Base-by-base conservation (phyloP, 2,329 filamentous ascomycete genomes). In the Esteya vermicola region DNA sequence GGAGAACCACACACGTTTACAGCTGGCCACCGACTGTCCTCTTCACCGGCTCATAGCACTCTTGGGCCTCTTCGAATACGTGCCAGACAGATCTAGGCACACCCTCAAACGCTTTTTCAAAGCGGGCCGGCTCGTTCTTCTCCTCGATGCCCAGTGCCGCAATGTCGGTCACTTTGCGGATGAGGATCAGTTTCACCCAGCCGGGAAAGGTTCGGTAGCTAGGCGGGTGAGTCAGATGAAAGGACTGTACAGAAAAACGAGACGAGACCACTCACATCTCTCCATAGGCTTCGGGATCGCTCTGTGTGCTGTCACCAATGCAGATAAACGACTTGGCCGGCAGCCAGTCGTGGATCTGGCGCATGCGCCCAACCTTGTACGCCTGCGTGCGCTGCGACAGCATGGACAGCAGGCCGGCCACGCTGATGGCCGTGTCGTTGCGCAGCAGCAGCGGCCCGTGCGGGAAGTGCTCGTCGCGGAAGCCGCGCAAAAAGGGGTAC, bases 301-400 rank as follows among this genome's bases (percentile, higher is more conserved):
- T 81, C 59, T 95, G 89, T 0, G 88, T 95, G 30, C 81, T 89
- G 59, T 96, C 89, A 1, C 89, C 89, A 47, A 96, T 78, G 49
- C 79, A 79, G 46, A 96, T 74, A 61, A 93, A 79, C 50, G 80
- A 82, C 44, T 83, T 69, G 49, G 70, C 69, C 0, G 89, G 89
- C 36, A 95, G 67, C 82, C 83, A 91, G 1, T 61, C 58, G 49
- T 85, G 72, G 21, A 96, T 73, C 60, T 85, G 85, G 42, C 71
- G 68, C 58, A 94, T 85, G 16, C 81, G 76, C 42, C 79, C 73
- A 10, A 81, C 72, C 59, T 96, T 96, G 67, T 95, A 96, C 44
- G 79, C 74, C 55, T 91, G 71, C 0, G 86, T 93, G 26, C 81
- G 80, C 42, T 82, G 66, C 0, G 85, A 93, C 36, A 95, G 68